Conservation (phyloP, 345 rosid species). For the Boechera stricta region DNA sequence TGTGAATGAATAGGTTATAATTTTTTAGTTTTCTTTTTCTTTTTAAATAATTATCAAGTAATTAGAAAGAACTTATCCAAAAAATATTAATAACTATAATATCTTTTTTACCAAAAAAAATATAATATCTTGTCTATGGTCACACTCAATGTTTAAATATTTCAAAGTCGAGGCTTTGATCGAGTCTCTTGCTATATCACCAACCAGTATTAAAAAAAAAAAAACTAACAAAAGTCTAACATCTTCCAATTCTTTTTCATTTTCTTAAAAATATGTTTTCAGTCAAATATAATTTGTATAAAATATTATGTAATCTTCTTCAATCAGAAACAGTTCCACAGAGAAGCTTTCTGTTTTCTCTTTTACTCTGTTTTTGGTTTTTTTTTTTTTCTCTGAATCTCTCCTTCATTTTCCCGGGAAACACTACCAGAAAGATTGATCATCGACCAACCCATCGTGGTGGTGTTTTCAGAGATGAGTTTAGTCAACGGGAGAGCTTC, state of each 20-base stretch:
- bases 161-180: constrained; percentile 20
- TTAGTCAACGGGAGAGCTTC: constrained; percentile 29
- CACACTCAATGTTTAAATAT: constrained; percentile 15
- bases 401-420: constrained; percentile 26
- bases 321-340: constrained; percentile 36
- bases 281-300: constrained; percentile 11
- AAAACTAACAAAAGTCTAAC: constrained; percentile 37
- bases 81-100: neutral
- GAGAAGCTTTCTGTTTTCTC: constrained; percentile 8
- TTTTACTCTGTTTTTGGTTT: constrained; percentile 25
- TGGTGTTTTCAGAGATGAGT: constrained; percentile 31
- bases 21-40: neutral
- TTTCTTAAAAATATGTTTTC: neutral
- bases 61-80: neutral
- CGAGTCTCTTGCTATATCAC: constrained; percentile 19
- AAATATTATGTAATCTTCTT: constrained; percentile 29
- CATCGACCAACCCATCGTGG: constrained; percentile 1
- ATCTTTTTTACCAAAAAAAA: neutral
- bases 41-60: neutral
- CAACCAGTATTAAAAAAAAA: neutral
- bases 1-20: neutral
- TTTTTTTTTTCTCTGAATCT: neutral
- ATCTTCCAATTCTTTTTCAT: constrained; percentile 32
- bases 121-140: neutral
- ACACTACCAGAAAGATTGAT: constrained; percentile 8